phyloP scores from a whole-genome alignment of 768 basidiomycete species.

The Boletus vermiculosoides region DNA sequence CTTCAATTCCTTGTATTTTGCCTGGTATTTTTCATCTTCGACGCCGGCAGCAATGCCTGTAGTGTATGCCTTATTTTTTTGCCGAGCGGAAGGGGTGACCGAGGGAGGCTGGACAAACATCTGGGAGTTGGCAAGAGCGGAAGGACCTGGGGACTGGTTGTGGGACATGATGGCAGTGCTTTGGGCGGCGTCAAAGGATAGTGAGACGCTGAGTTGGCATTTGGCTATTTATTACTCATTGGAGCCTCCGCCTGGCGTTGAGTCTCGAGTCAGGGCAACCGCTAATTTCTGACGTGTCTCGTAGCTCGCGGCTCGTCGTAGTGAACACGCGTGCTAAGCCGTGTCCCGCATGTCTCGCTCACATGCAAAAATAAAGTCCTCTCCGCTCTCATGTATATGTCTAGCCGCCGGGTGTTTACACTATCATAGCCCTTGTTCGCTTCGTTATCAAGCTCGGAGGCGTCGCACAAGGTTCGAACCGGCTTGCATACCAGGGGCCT shows the following conservation, averaged over 20 bases:
- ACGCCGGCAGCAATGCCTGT: constrained; percentile 74
- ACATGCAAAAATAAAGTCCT: background rate
- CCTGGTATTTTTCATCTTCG: constrained; percentile 83
- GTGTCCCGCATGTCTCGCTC: background rate
- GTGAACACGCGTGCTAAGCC: background rate
- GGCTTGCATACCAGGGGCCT: constrained; percentile 5
- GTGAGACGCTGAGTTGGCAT: constrained; percentile 30
- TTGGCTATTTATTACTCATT: constrained; percentile 30
- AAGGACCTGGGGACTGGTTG: constrained; percentile 55
- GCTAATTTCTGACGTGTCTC: constrained; percentile 10
- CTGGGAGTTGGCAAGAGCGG: constrained; percentile 40
- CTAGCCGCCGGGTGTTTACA: background rate
- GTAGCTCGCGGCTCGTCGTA: constrained; percentile 8
- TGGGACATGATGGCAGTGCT: constrained; percentile 63
- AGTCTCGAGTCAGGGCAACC: constrained; percentile 21
- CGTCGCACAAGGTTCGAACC: constrained; percentile 8
- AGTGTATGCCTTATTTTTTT: constrained; percentile 48
- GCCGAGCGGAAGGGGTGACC: constrained; percentile 37
- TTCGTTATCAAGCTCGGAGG: background rate
- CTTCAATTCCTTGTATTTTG: constrained; percentile 86
- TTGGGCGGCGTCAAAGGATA: constrained; percentile 32
- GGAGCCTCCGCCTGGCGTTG: constrained; percentile 28
- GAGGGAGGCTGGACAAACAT: constrained; percentile 33
- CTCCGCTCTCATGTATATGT: background rate
- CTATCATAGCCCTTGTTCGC: constrained; percentile 4